Evolutionary conservation across 805 yeast genomes (phyloP).

Genomic region (Candida verbasci): DNA sequence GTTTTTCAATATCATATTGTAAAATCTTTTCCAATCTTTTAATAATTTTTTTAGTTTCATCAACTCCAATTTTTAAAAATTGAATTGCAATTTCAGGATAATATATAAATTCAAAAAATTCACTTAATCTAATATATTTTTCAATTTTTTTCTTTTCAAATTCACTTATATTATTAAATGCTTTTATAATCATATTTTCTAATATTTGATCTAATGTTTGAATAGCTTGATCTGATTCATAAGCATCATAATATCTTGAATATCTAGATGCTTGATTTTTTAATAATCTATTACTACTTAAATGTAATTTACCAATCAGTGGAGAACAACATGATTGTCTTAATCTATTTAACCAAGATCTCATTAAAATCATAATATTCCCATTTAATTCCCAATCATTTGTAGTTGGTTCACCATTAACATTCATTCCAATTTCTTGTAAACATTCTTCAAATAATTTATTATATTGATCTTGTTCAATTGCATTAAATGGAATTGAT

Average conservation of each 20-base stretch:
- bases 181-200: conserved; percentile 55
- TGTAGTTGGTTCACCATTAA: conserved; percentile 45
- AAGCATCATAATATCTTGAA: background rate
- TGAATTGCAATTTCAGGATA: conserved; percentile 48
- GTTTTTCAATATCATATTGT: conserved; percentile 18
- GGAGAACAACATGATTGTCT: conserved; percentile 87
- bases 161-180: conserved; percentile 44
- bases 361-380: conserved; percentile 43
- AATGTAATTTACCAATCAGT: conserved; percentile 35
- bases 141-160: conserved; percentile 46
- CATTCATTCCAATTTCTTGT: conserved; percentile 50
- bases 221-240: conserved; percentile 10
- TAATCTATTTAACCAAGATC: conserved; percentile 63
- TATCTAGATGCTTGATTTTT: conserved; percentile 10
- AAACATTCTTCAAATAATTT: conserved; percentile 59
- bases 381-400: conserved; percentile 47
- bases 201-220: conserved; percentile 63
- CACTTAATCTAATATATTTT: conserved; percentile 58
- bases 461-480: conserved; percentile 82
- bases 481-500: conserved; percentile 69
- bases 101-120: conserved; percentile 55
- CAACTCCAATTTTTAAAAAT: conserved; percentile 40
- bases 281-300: conserved; percentile 20
- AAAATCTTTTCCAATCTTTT: conserved; percentile 18
- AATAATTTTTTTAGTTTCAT: conserved; percentile 22